Evolutionary conservation across 805 yeast genomes (phyloP), one percentile per base, ranked within the genome.

Genomic region (Cyberlindnera maclurae): DNA sequence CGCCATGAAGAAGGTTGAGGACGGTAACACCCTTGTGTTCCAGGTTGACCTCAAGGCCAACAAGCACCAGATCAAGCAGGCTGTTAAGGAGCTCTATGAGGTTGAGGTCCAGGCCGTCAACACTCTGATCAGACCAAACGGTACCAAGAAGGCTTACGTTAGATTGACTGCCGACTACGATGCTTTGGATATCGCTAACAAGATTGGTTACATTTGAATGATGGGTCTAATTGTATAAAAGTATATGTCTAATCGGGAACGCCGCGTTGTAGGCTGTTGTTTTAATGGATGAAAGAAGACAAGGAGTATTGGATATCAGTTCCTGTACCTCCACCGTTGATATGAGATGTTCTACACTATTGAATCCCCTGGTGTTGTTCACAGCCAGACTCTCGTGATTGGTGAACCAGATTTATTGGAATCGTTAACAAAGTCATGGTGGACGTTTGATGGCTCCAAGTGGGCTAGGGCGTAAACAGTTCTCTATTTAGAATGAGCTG

Each of bases 121-220:
- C 90, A 93, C 98, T 60, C 79, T 93, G 70, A 75, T 93, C 65
- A 87, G 95, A 77, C 97, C 98, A 70, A 89, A 93, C 73, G 98
- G 98, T 73, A 84, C 97, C 77, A 93, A 93, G 87, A 93, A 93
- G 82, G 98, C 98, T 68, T 93, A 83, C 81, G 90, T 93, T 68
- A 87, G 95, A 79, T 84, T 93, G 70, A 87, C 97, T 66, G 90
- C 96, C 69, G 98, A 93, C 74, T 84, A 81, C 79, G 98, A 93
- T 76, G 97, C 97, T 71, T 84, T 93, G 69, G 98, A 93, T 71
- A 88, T 93, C 71, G 98, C 98, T 70, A 89, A 89, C 95, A 87
- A 93, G 77, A 93, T 90, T 68, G 98, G 98, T 76, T 89, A 88
- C 94, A 82, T 90, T 72, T 90, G 79, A 84, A 61, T 40, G 31